These are phyloP conservation scores for Paramecium biaurelia DNA, from an alignment of 73 alveolate genomes.

Conservation along the genomic window DNA sequence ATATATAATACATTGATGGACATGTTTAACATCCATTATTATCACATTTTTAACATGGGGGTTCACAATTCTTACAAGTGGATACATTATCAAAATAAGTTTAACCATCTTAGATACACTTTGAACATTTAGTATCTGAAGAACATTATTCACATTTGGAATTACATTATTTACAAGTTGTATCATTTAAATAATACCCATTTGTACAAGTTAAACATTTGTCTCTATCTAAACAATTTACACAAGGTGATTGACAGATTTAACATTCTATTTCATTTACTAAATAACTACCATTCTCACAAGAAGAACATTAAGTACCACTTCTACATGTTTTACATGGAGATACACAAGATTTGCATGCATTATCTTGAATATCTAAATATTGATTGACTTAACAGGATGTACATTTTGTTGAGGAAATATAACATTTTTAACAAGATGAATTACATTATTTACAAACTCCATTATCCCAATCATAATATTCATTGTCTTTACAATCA, in stretches of 20 bases:
- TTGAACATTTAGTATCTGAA: neutral
- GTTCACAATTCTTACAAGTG: neutral
- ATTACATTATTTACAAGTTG: neutral
- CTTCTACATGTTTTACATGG: constrained; percentile 9
- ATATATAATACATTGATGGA: neutral
- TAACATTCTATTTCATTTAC: neutral
- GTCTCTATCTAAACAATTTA: neutral
- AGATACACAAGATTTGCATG: neutral
- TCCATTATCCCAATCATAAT: neutral
- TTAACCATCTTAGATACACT: neutral
- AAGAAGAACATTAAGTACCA: neutral
- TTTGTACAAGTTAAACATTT: neutral
- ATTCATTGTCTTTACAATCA: neutral
- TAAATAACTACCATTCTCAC: neutral
- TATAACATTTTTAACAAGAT: neutral
- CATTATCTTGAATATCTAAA: neutral
- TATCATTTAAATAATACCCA: neutral
- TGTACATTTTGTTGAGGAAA: neutral
- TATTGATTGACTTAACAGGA: neutral
- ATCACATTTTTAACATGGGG: neutral
- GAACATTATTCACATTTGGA: neutral
- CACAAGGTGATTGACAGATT: neutral
- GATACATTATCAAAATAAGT: neutral
- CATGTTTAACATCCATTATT: neutral
- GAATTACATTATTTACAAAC: neutral